A percentile compares a stretch with the other conserved stretches of the same genome.
These are phyloP conservation scores for Ceratocystis variospora DNA, from an alignment of 2,329 filamentous ascomycete genomes.

Conservation along the genomic window DNA sequence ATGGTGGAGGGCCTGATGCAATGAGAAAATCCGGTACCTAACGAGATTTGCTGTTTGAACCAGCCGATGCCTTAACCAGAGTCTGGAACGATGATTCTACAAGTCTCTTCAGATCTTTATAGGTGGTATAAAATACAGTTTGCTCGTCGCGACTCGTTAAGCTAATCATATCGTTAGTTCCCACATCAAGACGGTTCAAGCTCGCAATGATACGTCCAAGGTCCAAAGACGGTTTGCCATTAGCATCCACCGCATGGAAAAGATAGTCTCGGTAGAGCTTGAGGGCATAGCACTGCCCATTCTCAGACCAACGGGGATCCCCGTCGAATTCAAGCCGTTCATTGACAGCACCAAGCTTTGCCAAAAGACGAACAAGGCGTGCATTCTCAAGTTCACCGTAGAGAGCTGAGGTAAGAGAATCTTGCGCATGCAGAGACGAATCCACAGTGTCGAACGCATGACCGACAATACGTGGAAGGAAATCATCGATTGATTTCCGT, in stretches of 20 bases:
- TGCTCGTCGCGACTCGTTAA: slow-evolving; percentile 83
- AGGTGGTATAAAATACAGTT: slow-evolving; percentile 75
- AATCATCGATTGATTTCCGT: slow-evolving; percentile 62
- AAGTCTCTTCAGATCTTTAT: slow-evolving; percentile 70
- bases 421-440: slow-evolving; percentile 62
- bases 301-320: slow-evolving; percentile 74
- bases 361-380: slow-evolving; percentile 61
- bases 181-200: slow-evolving; percentile 85
- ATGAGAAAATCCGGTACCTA: slow-evolving; percentile 12
- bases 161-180: slow-evolving; percentile 71
- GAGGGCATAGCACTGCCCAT: slow-evolving; percentile 78
- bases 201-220: slow-evolving; percentile 76
- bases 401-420: slow-evolving; percentile 59
- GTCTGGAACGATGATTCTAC: slow-evolving; percentile 44
- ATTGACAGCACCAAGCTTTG: slow-evolving; percentile 76
- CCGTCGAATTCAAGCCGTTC: slow-evolving; percentile 77
- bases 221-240: slow-evolving; percentile 71
- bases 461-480: slow-evolving; percentile 63
- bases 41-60: slow-evolving; percentile 24
- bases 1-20: not conserved
- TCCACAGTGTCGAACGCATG: slow-evolving; percentile 67
- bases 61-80: slow-evolving; percentile 34
- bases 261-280: slow-evolving; percentile 95
- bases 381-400: slow-evolving; percentile 80
- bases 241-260: slow-evolving; percentile 84